Evolutionary conservation across 495 filamentous ascomycete genomes (phyloP).

Genomic region (Aspergillus biplanus): DNA sequence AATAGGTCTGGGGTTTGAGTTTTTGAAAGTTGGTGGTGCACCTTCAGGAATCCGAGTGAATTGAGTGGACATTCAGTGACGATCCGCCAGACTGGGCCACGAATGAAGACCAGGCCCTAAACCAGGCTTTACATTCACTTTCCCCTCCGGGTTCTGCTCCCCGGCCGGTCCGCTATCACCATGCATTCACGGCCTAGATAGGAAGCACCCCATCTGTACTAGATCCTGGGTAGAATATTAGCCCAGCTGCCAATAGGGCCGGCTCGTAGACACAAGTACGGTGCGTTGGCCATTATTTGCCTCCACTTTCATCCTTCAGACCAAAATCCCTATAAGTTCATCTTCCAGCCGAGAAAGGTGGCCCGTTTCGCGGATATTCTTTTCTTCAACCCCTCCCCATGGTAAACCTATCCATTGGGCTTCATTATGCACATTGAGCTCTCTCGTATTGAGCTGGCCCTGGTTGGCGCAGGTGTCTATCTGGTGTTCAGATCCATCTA

Average conservation of each 20-base stretch:
- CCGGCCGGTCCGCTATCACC: background rate
- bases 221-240: background rate
- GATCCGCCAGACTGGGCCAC: conserved; percentile 2
- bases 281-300: conserved; percentile 1
- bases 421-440: background rate
- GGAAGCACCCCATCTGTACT: background rate
- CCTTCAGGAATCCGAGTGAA: background rate
- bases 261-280: background rate
- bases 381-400: background rate
- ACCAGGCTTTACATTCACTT: background rate
- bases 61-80: background rate
- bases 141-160: background rate
- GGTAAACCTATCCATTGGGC: background rate
- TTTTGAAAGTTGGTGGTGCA: background rate
- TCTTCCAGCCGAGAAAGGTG: too few relatives aligned
- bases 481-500: conserved; percentile 27
- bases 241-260: background rate
- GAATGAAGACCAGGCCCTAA: background rate
- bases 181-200: conserved; percentile 1
- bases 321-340: background rate
- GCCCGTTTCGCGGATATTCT: background rate
- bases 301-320: background rate
- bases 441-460: background rate
- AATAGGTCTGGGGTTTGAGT: background rate
- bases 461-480: background rate